These are phyloP conservation scores for Xylaria sp. DNA, from an alignment of 495 filamentous ascomycete species.

Conservation along the genomic window DNA sequence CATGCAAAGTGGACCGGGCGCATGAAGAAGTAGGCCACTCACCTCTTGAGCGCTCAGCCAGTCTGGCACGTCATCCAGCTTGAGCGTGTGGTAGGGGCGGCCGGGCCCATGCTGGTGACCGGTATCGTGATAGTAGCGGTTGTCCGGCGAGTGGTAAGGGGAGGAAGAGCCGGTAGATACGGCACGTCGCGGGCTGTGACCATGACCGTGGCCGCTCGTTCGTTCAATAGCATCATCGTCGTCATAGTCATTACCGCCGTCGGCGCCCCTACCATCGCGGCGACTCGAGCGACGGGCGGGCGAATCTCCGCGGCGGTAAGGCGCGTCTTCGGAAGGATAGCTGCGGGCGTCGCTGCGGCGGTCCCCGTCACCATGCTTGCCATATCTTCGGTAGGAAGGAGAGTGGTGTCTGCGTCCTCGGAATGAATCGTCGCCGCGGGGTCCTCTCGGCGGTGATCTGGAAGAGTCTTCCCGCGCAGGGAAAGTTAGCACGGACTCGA, in stretches of 20 bases:
- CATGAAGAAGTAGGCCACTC: background rate
- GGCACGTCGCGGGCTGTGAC: constrained; percentile 34
- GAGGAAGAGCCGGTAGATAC: constrained; percentile 36
- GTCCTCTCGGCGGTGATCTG: constrained; percentile 39
- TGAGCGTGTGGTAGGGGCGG: constrained; percentile 41
- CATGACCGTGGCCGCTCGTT: constrained; percentile 18
- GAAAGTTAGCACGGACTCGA: constrained; percentile 48
- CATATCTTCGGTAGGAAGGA: constrained; percentile 31
- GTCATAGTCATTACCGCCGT: constrained; percentile 31
- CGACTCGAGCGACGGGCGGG: constrained; percentile 20
- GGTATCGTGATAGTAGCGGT: constrained; percentile 36
- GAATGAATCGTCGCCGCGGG: constrained; percentile 38
- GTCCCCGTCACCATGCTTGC: constrained; percentile 17
- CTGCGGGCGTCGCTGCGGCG: constrained; percentile 1
- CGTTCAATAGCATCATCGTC: constrained; percentile 29
- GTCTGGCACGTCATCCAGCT: constrained; percentile 41
- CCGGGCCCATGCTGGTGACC: constrained; percentile 33
- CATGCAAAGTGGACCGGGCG: background rate
- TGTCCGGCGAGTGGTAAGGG: constrained; percentile 33
- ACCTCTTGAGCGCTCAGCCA: constrained; percentile 37
- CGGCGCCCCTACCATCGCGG: constrained; percentile 19
- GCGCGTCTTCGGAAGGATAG: constrained; percentile 16
- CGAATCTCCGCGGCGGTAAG: constrained; percentile 18
- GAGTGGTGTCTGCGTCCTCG: constrained; percentile 30
- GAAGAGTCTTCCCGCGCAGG: constrained; percentile 45